These are phyloP conservation scores for Holtermanniella nyarrowii DNA, from an alignment of 768 basidiomycete genomes.

Conservation along the genomic window DNA sequence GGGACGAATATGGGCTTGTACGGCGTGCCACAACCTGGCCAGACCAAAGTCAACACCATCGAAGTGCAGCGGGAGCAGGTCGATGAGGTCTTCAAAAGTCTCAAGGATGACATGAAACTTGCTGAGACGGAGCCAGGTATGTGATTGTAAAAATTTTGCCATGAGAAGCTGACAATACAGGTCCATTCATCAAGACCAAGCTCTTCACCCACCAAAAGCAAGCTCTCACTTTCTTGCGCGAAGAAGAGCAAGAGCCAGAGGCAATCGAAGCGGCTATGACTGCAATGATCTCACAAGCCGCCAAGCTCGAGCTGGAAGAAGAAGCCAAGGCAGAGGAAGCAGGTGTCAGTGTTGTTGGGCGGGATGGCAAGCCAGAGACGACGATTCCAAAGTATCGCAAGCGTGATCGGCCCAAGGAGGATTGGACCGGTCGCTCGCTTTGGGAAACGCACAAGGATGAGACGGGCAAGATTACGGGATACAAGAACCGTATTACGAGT, in stretches of 20 bases:
- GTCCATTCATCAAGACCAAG: constrained; percentile 57
- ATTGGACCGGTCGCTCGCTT: constrained; percentile 24
- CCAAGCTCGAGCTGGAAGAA: constrained; percentile 13
- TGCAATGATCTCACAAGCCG: constrained; percentile 5
- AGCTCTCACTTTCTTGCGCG: constrained; percentile 84
- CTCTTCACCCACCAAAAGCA: constrained; percentile 98
- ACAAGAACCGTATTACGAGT: constrained; percentile 78
- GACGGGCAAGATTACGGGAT: constrained; percentile 42
- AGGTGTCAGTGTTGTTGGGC: constrained; percentile 44
- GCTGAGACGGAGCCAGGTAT: constrained; percentile 73
- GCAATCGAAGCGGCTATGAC: constrained; percentile 8
- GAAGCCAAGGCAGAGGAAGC: constrained; percentile 13
- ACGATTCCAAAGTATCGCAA: constrained; percentile 8
- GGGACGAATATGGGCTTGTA: constrained; percentile 4
- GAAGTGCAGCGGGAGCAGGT: constrained; percentile 88
- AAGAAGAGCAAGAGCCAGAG: constrained; percentile 43
- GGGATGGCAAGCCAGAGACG: constrained; percentile 28
- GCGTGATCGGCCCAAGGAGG: neutral
- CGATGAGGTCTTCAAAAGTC: constrained; percentile 80
- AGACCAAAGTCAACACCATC: constrained; percentile 54
- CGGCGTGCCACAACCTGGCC: constrained; percentile 8
- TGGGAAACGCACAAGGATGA: constrained; percentile 45
- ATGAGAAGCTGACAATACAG: constrained; percentile 20
- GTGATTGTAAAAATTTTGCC: constrained; percentile 36
- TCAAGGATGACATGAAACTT: constrained; percentile 79